phyloP scores from a whole-genome alignment of 2,329 filamentous ascomycete species.

The Coniochaeta sp. region DNA sequence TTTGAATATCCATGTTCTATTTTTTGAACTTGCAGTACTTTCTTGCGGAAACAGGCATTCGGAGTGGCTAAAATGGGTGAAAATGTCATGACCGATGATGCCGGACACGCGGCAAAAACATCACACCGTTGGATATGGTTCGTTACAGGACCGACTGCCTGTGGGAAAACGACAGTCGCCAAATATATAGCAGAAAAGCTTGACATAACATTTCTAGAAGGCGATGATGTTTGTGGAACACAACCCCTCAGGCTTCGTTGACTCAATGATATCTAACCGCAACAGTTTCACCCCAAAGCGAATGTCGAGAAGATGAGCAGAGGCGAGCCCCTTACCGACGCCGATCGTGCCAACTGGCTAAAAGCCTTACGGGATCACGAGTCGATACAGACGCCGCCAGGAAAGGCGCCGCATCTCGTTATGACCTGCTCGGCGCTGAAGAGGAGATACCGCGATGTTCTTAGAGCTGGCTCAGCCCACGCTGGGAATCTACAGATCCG shows the following conservation, averaged over 20 bases:
- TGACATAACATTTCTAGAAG: constrained; percentile 48
- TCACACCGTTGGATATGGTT: constrained; percentile 45
- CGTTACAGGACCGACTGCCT: constrained; percentile 53
- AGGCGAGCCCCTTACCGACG: constrained; percentile 63
- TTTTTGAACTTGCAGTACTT: background rate
- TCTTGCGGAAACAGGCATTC: background rate
- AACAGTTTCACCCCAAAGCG: constrained; percentile 49
- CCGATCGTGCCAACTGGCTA: constrained; percentile 74
- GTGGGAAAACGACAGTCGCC: constrained; percentile 54
- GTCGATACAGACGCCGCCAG: constrained; percentile 26
- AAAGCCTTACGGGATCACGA: constrained; percentile 47
- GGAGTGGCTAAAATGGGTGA: background rate
- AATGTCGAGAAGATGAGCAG: constrained; percentile 68
- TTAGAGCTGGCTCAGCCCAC: constrained; percentile 50
- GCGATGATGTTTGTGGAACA: constrained; percentile 45
- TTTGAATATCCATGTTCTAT: background rate
- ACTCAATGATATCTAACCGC: background rate
- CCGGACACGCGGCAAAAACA: background rate
- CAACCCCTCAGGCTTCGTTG: background rate
- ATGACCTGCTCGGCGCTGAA: constrained; percentile 76
- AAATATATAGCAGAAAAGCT: constrained; percentile 40
- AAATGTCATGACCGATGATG: background rate
- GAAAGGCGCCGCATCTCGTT: constrained; percentile 49
- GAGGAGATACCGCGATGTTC: constrained; percentile 65
- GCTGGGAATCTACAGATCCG: constrained; percentile 51